A percentile compares a stretch with the other conserved stretches of the same genome.
Evolutionary conservation across 306 rosid genomes (phyloP).

Genomic region (Ormosia semicastrata): DNA sequence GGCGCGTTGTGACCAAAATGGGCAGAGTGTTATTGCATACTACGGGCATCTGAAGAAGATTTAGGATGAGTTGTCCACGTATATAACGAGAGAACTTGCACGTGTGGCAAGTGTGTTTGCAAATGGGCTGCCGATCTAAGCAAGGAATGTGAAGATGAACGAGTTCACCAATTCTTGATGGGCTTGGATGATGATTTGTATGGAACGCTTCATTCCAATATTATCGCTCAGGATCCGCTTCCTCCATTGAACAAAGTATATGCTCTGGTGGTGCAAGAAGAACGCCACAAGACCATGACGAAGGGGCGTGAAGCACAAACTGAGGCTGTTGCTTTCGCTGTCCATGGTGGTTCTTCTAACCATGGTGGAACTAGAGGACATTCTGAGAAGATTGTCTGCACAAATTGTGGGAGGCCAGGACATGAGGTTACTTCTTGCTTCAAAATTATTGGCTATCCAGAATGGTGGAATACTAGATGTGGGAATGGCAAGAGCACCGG

Average conservation of each 20-base stretch:
- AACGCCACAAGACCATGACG: slow-evolving; percentile 65
- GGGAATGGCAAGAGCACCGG: too few relatives aligned
- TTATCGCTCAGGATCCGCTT: neutral
- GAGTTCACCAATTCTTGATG: neutral
- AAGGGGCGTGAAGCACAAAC: slow-evolving; percentile 15
- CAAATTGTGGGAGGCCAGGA: too few relatives aligned
- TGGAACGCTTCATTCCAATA: neutral
- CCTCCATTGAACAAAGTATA: neutral
- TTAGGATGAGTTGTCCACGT: neutral
- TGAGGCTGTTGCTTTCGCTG: neutral
- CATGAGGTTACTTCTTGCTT: too few relatives aligned
- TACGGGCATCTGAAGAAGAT: neutral
- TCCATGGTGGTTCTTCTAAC: neutral
- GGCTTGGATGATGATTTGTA: too few relatives aligned
- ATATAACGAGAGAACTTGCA: neutral
- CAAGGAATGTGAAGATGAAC: neutral
- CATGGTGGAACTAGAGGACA: neutral
- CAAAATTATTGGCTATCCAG: too few relatives aligned
- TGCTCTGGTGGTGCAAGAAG: slow-evolving; percentile 1
- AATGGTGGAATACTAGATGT: too few relatives aligned
- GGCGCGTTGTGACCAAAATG: neutral
- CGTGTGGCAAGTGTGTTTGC: neutral
- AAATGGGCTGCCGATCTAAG: too few relatives aligned
- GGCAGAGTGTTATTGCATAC: too few relatives aligned
- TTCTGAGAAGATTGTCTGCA: neutral